Conservation (phyloP, 2,329 filamentous ascomycete genomes). For the Colletotrichum sp. region DNA sequence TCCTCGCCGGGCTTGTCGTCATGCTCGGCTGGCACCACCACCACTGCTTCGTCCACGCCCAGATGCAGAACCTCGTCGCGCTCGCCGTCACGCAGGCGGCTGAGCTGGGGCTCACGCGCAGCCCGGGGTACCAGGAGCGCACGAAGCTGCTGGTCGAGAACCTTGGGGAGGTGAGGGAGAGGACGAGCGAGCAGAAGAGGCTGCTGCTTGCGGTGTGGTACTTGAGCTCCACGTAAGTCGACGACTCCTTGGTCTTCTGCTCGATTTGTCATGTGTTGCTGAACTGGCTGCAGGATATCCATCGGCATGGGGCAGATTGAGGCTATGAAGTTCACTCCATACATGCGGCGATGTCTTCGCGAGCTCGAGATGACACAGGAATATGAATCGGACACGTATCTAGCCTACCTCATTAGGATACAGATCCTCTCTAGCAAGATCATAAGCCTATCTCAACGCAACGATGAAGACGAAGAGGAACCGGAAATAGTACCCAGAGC, state of each 20-base stretch:
- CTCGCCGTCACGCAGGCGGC: conserved; percentile 52
- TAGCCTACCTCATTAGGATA: conserved; percentile 52
- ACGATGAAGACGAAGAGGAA: conserved; percentile 36
- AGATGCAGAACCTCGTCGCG: conserved; percentile 55
- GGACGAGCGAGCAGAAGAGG: conserved; percentile 58
- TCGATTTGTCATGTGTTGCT: conserved; percentile 19
- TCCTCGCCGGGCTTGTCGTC: conserved; percentile 53
- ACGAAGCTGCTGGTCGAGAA: conserved; percentile 46
- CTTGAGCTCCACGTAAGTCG: conserved; percentile 52
- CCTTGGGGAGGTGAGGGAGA: conserved; percentile 38
- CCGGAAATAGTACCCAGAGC: conserved; percentile 37
- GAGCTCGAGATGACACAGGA: conserved; percentile 49
- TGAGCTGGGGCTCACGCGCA: conserved; percentile 50
- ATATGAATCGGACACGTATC: conserved; percentile 48
- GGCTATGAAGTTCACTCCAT: conserved; percentile 53
- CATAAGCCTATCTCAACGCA: conserved; percentile 39
- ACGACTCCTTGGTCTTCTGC: rapidly evolving
- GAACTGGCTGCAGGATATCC: conserved; percentile 34
- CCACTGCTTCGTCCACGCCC: conserved; percentile 57
- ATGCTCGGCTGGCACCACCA: conserved; percentile 58
- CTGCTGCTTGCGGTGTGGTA: conserved; percentile 59
- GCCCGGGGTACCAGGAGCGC: conserved; percentile 44
- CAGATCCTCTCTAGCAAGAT: conserved; percentile 57
- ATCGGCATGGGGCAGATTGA: conserved; percentile 49
- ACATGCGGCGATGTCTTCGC: conserved; percentile 54